phyloP scores from a whole-genome alignment of 2,329 filamentous ascomycete species.

The Polytolypa hystricis region DNA sequence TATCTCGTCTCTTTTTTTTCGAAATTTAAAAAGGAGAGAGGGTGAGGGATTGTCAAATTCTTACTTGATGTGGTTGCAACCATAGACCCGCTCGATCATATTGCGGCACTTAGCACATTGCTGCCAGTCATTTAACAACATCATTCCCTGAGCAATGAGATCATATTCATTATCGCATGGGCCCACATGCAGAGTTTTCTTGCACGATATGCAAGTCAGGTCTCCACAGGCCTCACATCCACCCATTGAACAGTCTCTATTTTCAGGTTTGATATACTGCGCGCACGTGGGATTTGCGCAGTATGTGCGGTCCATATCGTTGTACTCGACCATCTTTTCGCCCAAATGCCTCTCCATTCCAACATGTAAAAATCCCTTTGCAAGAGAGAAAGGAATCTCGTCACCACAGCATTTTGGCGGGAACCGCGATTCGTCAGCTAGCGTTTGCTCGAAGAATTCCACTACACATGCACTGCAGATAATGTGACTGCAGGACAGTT shows the following conservation, averaged over 20 bases:
- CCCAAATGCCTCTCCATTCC: background rate
- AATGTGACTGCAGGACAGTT: background rate
- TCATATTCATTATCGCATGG: background rate
- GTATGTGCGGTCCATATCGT: background rate
- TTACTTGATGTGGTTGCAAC: background rate
- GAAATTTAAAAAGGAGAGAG: no score
- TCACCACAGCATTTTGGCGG: background rate
- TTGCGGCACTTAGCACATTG: background rate
- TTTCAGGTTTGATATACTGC: background rate
- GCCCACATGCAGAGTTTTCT: background rate
- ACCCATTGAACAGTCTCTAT: background rate
- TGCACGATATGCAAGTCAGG: background rate
- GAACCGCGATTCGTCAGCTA: background rate
- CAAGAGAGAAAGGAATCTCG: background rate
- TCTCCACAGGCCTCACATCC: background rate
- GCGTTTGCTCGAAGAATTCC: background rate
- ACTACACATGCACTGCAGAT: background rate
- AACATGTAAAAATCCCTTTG: no score
- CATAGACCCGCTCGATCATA: background rate
- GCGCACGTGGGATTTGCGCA: background rate
- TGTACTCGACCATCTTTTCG: background rate
- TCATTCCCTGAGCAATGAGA: background rate
- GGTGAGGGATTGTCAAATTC: background rate
- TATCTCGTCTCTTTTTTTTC: no score
- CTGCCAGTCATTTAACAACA: background rate